Percentiles rank a stretch among this genome's conserved stretches.
Evolutionary conservation across 208 protist species (phyloP).

Genomic region (Trypanosomatidae sp.): DNA sequence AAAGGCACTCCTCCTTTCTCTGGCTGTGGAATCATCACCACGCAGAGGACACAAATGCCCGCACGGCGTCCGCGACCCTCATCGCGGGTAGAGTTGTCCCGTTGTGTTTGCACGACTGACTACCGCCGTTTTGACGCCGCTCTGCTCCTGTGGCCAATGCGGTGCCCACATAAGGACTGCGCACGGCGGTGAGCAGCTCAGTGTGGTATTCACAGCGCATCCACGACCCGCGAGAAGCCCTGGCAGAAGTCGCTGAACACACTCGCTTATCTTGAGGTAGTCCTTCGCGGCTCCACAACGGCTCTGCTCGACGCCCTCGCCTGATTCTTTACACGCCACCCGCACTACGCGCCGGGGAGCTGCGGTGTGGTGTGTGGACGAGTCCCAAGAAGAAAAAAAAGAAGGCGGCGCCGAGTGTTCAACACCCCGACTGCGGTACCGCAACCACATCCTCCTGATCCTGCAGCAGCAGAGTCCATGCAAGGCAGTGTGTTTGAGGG

Average conservation of each 20-base stretch:
- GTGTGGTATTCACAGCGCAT: constrained; percentile 8
- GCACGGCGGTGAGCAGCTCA: not conserved
- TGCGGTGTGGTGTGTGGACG: constrained; percentile 38
- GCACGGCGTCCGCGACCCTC: too few species aligned
- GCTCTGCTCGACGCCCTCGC: not conserved
- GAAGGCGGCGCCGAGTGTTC: constrained; percentile 34
- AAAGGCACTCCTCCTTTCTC: not conserved
- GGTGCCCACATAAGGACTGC: not conserved
- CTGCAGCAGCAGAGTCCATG: too few species aligned
- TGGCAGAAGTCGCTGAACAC: constrained; percentile 65
- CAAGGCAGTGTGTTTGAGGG: not conserved
- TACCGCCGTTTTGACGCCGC: not conserved
- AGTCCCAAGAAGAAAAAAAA: constrained; percentile 44
- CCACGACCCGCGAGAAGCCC: constrained; percentile 28
- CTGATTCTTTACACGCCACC: constrained; percentile 1
- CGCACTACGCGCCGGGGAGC: constrained; percentile 33
- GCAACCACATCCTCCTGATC: too few species aligned
- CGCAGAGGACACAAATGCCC: too few species aligned
- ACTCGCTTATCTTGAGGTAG: constrained; percentile 43
- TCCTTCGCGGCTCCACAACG: constrained; percentile 15
- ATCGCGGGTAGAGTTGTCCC: constrained; percentile 18
- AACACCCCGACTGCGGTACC: not conserved
- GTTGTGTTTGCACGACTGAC: not conserved
- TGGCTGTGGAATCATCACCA: not conserved
- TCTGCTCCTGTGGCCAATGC: too few species aligned